A percentile compares a stretch with the other conserved stretches of the same genome.
Evolutionary conservation across 1,139 yeast species (phyloP).

Genomic region (Suhomyces guaymorum): DNA sequence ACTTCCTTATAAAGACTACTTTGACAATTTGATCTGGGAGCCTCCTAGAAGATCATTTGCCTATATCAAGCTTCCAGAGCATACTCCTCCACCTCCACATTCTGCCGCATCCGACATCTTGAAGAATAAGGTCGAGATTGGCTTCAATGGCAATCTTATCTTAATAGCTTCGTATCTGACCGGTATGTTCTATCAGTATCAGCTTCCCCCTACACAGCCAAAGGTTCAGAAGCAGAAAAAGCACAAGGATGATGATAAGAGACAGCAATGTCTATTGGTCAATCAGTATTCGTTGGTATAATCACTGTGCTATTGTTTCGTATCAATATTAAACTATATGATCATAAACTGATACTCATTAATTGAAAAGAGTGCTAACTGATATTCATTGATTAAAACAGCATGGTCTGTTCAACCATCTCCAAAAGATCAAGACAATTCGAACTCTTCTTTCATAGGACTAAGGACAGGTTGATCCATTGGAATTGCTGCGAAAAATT

Average conservation of each 20-base stretch:
- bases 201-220: slow-evolving; percentile 24
- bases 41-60: slow-evolving; percentile 50
- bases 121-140: slow-evolving; percentile 35
- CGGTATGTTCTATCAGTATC: slow-evolving; percentile 44
- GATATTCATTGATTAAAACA: too few relatives aligned
- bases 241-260: slow-evolving; percentile 21
- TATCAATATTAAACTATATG: too few relatives aligned
- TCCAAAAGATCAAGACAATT: too few relatives aligned
- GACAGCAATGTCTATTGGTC: slow-evolving; percentile 35
- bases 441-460: too few relatives aligned
- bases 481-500: too few relatives aligned
- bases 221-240: slow-evolving; percentile 3
- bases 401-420: too few relatives aligned
- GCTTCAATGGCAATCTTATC: slow-evolving; percentile 36
- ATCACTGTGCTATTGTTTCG: too few relatives aligned
- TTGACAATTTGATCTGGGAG: slow-evolving; percentile 46
- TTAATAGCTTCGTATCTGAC: slow-evolving; percentile 43
- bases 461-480: too few relatives aligned
- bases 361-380: too few relatives aligned
- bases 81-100: slow-evolving; percentile 20
- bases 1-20: slow-evolving; percentile 44
- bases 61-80: slow-evolving; percentile 40
- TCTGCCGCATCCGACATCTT: slow-evolving; percentile 8
- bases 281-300: slow-evolving; percentile 24
- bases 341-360: too few relatives aligned